Evolutionary conservation across 345 rosid genomes (phyloP).

Genomic region (Theobroma cacao): DNA sequence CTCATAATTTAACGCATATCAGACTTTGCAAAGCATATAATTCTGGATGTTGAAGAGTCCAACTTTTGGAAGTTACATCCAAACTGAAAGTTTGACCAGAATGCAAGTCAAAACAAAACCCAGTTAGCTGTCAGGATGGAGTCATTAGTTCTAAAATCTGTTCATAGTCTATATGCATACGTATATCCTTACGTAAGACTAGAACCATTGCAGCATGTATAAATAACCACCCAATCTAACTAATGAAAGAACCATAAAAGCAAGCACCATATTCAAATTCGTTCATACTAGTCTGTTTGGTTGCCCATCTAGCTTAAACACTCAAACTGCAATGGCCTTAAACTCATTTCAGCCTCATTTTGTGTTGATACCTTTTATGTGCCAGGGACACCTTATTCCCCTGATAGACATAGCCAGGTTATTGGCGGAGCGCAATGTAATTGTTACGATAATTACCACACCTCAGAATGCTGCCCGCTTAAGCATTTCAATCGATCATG

Average conservation of each 20-base stretch:
- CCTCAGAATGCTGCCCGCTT: slow-evolving; percentile 32
- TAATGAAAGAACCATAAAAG: background rate
- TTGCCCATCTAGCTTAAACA: background rate
- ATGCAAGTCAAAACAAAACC: no score
- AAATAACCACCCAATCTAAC: background rate
- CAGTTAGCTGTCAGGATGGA: no score
- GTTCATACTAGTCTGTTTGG: background rate
- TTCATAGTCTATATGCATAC: background rate
- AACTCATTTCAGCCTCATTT: slow-evolving; percentile 29
- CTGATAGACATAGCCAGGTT: slow-evolving; percentile 43
- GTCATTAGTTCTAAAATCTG: background rate
- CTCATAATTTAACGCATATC: no score
- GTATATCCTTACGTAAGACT: background rate
- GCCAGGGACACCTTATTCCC: slow-evolving; percentile 46
- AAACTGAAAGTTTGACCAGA: no score
- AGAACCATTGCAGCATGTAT: background rate
- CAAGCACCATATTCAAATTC: background rate
- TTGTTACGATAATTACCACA: slow-evolving; percentile 40
- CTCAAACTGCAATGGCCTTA: background rate
- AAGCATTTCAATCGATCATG: slow-evolving; percentile 20
- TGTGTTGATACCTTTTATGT: slow-evolving; percentile 41
- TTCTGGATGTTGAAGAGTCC: no score
- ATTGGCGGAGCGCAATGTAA: slow-evolving; percentile 34
- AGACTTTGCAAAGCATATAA: no score
- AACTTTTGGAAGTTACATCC: no score